These are phyloP conservation scores for Agaricales sp. DNA, from an alignment of 1,284 basidiomycete genomes.

Conservation along the genomic window DNA sequence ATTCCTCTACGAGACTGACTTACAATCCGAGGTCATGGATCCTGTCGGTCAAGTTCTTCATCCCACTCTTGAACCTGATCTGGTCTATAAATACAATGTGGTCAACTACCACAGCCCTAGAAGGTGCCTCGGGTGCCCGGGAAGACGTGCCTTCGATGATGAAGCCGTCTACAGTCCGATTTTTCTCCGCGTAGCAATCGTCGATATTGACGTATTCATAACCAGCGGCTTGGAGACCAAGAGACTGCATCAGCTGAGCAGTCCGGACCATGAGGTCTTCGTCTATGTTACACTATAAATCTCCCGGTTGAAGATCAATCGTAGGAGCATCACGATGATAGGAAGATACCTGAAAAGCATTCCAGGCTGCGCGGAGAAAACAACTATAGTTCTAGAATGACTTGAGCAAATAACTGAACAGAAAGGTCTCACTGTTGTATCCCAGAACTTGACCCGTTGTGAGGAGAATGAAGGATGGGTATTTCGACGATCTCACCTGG, in stretches of 20 bases:
- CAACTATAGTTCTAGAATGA: too few relatives aligned
- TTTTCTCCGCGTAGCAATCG: slow-evolving; percentile 47
- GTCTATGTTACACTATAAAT: slow-evolving; percentile 39
- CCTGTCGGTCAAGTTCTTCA: slow-evolving; percentile 38
- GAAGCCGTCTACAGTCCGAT: slow-evolving; percentile 32
- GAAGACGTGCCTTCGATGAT: slow-evolving; percentile 29
- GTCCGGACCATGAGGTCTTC: slow-evolving; percentile 38
- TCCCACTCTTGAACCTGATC: slow-evolving; percentile 23
- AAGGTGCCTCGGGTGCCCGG: too few relatives aligned
- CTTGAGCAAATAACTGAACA: too few relatives aligned
- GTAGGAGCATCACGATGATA: too few relatives aligned
- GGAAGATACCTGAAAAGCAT: slow-evolving; percentile 41
- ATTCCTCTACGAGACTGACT: slow-evolving; percentile 17
- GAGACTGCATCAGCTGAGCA: slow-evolving; percentile 33
- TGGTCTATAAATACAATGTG: slow-evolving; percentile 21
- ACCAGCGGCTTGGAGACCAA: slow-evolving; percentile 43
- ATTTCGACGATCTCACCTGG: slow-evolving; percentile 22
- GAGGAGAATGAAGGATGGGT: slow-evolving; percentile 2
- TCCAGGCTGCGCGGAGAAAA: slow-evolving; percentile 33
- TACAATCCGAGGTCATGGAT: slow-evolving; percentile 44
- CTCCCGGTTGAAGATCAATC: slow-evolving; percentile 4
- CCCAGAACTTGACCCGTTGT: slow-evolving; percentile 27
- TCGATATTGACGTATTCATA: slow-evolving; percentile 47
- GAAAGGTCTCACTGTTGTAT: slow-evolving; percentile 31
- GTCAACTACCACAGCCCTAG: background rate